Percentiles rank a stretch among this genome's conserved stretches.
These are phyloP conservation scores for Durio zibethinus DNA, from an alignment of 345 rosid genomes.

Conservation along the genomic window DNA sequence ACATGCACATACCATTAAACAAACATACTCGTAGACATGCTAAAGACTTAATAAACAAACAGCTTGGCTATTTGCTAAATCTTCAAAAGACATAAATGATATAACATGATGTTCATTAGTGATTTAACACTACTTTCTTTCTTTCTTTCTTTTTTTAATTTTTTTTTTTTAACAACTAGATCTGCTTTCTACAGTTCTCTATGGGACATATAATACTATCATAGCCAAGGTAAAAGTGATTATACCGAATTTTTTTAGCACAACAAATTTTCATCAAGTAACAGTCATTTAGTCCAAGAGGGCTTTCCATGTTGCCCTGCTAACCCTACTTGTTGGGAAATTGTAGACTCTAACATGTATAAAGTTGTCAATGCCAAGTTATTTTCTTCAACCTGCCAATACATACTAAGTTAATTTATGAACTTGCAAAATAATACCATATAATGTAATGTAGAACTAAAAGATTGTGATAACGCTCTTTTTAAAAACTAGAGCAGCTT, in stretches of 20 bases:
- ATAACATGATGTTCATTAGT: neutral
- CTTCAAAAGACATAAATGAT: neutral
- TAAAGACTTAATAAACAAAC: neutral
- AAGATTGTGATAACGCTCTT: neutral
- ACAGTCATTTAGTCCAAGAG: constrained; percentile 68
- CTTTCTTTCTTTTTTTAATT: neutral
- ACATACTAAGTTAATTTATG: neutral
- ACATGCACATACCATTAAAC: neutral
- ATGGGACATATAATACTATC: neutral
- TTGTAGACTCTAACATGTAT: constrained; percentile 63
- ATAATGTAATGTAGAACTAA: neutral
- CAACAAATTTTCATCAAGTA: constrained; percentile 44
- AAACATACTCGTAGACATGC: neutral
- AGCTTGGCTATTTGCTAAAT: neutral
- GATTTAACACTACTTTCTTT: neutral
- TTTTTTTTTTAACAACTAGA: too few relatives aligned
- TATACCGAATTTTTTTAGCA: constrained; percentile 78
- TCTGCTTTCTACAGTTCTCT: neutral
- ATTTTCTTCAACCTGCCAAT: constrained; percentile 46
- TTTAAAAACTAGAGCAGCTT: neutral
- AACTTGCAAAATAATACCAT: neutral
- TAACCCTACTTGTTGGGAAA: constrained; percentile 62
- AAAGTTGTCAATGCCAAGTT: constrained; percentile 60
- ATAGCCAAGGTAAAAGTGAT: neutral
- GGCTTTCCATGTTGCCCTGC: constrained; percentile 56